A percentile compares a stretch with the other conserved stretches of the same genome.
Evolutionary conservation across 1,139 yeast genomes (phyloP).

Genomic region (Martiniozyma asiatica): DNA sequence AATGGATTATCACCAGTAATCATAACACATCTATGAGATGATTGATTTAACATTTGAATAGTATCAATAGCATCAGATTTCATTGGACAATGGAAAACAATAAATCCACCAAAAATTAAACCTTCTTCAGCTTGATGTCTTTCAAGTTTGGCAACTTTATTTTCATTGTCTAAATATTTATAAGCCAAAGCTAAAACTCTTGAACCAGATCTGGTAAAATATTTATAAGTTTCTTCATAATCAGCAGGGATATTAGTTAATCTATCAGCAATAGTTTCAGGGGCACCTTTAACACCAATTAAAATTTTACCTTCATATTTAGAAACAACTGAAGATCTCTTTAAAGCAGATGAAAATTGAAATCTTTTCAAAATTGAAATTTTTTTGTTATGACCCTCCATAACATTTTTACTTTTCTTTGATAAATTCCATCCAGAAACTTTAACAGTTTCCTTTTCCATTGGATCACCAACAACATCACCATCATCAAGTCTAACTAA

Average conservation of each 20-base stretch:
- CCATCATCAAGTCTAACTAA: conserved; percentile 89
- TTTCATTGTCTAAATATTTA: conserved; percentile 44
- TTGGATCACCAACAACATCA: conserved; percentile 96
- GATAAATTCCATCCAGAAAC: conserved; percentile 84
- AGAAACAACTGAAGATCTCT: conserved; percentile 91
- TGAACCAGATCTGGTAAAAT: conserved; percentile 89
- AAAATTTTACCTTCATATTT: conserved; percentile 41
- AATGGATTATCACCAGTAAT: conserved; percentile 98
- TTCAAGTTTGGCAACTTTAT: conserved; percentile 41
- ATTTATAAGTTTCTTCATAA: conserved; percentile 79
- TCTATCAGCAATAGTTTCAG: conserved; percentile 88
- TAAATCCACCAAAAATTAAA: conserved; percentile 78
- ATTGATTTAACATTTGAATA: conserved; percentile 83
- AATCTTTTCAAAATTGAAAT: conserved; percentile 80
- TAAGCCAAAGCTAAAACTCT: conserved; percentile 93
- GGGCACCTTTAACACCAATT: conserved; percentile 96
- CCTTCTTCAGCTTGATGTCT: conserved; percentile 71
- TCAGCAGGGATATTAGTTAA: conserved; percentile 57
- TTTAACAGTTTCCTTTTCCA: conserved; percentile 92
- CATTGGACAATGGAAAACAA: conserved; percentile 95
- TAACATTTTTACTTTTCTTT: conserved; percentile 38
- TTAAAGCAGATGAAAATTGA: conserved; percentile 92
- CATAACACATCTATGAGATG: conserved; percentile 92
- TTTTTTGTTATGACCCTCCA: conserved; percentile 40
- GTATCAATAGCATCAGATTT: conserved; percentile 87